Percentiles rank a stretch among this genome's conserved stretches.
Evolutionary conservation across 2,329 filamentous ascomycete species (phyloP).

Genomic region (Talaromyces piceae): DNA sequence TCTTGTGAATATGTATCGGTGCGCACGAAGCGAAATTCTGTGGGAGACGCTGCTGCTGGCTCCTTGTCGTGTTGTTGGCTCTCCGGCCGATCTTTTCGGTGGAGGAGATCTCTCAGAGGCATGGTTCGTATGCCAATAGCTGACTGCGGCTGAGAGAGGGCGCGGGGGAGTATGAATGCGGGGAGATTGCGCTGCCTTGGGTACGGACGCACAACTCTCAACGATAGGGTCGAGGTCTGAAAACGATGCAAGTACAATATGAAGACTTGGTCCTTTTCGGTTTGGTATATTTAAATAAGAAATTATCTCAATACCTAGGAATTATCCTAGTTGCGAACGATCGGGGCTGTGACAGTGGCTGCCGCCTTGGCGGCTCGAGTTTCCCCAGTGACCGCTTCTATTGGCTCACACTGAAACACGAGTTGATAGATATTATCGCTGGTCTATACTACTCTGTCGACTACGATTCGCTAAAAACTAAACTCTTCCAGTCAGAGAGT

Average conservation of each 20-base stretch:
- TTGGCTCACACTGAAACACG: not conserved
- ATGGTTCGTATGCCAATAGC: conserved; percentile 30
- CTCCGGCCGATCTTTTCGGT: conserved; percentile 43
- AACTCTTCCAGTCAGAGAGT: no score
- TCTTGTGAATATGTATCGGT: conserved; percentile 77
- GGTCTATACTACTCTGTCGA: no score
- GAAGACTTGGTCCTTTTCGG: not conserved
- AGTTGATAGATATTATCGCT: no score
- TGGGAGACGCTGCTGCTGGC: conserved; percentile 36
- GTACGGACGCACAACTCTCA: not conserved
- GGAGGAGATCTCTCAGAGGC: conserved; percentile 54
- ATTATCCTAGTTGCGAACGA: not conserved
- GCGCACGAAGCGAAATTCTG: conserved; percentile 67
- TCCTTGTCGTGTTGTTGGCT: conserved; percentile 2
- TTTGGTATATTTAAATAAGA: not conserved
- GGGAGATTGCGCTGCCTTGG: not conserved
- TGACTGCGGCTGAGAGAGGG: not conserved
- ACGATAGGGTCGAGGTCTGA: not conserved
- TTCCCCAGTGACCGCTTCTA: not conserved
- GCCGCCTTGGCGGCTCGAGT: not conserved
- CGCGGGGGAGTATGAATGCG: not conserved
- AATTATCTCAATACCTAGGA: not conserved
- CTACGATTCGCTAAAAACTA: no score
- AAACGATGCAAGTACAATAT: not conserved
- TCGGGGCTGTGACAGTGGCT: not conserved